Evolutionary conservation across 495 filamentous ascomycete species (phyloP).

Genomic region (Bacidia gigantensis): DNA sequence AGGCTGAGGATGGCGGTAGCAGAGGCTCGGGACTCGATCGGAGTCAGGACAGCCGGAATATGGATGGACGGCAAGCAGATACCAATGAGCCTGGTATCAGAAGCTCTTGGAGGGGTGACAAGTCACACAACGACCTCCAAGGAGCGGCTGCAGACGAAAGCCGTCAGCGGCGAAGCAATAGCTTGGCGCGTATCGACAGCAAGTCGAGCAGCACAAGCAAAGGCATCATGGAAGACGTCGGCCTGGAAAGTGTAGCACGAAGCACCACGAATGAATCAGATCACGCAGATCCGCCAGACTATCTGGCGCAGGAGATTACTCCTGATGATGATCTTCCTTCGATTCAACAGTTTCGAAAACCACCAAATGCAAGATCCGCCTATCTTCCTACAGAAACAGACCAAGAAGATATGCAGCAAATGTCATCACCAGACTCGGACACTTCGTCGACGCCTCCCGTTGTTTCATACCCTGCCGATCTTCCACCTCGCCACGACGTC

Average conservation of each 20-base stretch:
- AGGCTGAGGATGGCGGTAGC: slow-evolving; percentile 56
- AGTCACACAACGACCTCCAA: not conserved
- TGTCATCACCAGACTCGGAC: slow-evolving; percentile 27
- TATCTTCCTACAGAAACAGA: slow-evolving; percentile 36
- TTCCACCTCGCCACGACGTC: slow-evolving; percentile 57
- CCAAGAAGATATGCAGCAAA: slow-evolving; percentile 28
- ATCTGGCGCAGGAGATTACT: slow-evolving; percentile 40
- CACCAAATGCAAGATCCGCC: slow-evolving; percentile 27
- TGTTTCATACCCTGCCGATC: slow-evolving; percentile 29
- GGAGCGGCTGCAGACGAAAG: slow-evolving; percentile 11
- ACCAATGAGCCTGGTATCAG: slow-evolving; percentile 32
- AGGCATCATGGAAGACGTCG: slow-evolving; percentile 74
- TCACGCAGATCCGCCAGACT: slow-evolving; percentile 44
- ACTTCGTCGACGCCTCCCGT: slow-evolving; percentile 34
- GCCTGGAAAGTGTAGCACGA: slow-evolving; percentile 54
- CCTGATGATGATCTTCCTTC: slow-evolving; percentile 65
- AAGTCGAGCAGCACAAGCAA: slow-evolving; percentile 42
- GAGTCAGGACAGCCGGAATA: slow-evolving; percentile 36
- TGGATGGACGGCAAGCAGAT: slow-evolving; percentile 23
- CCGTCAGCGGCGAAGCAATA: slow-evolving; percentile 17
- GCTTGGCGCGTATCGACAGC: slow-evolving; percentile 22
- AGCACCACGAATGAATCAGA: slow-evolving; percentile 30
- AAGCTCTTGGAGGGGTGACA: slow-evolving; percentile 42
- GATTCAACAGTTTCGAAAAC: slow-evolving; percentile 67
- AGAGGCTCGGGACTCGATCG: slow-evolving; percentile 36